These are phyloP conservation scores for Penicillium crystallinum DNA, from an alignment of 495 filamentous ascomycete genomes.

Conservation along the genomic window DNA sequence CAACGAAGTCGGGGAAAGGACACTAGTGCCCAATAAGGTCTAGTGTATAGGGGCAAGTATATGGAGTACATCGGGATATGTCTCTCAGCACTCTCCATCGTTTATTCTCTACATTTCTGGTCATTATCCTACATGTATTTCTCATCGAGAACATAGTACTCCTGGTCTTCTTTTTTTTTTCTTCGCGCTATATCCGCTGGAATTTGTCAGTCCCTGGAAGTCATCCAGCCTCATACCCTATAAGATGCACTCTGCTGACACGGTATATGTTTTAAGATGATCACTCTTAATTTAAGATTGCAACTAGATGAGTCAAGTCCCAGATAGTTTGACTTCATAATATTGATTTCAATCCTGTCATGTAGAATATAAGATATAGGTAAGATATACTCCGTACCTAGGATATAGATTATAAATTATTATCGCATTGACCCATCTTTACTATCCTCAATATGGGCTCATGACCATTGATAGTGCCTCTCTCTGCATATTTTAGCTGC, in stretches of 20 bases:
- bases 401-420: too few species aligned
- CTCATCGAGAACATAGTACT: too few species aligned
- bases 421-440: not conserved
- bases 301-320: too few species aligned
- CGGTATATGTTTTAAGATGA: not conserved
- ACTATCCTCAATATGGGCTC: not conserved
- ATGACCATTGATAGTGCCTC: not conserved
- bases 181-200: slow-evolving; percentile 4
- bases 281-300: too few species aligned
- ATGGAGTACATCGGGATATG: too few species aligned
- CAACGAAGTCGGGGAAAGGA: slow-evolving; percentile 3
- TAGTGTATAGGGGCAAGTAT: not conserved
- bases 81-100: too few species aligned
- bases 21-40: not conserved
- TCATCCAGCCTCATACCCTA: not conserved
- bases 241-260: not conserved
- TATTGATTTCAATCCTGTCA: too few species aligned
- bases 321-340: too few species aligned
- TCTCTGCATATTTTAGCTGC: slow-evolving; percentile 1
- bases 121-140: too few species aligned
- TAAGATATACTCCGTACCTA: too few species aligned
- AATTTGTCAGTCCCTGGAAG: not conserved
- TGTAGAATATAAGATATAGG: too few species aligned
- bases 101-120: too few species aligned
- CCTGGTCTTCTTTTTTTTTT: not conserved